A percentile compares a stretch with the other conserved stretches of the same genome.
Conservation (phyloP, 2,329 filamentous ascomycete genomes). For the Alternaria sp. region DNA sequence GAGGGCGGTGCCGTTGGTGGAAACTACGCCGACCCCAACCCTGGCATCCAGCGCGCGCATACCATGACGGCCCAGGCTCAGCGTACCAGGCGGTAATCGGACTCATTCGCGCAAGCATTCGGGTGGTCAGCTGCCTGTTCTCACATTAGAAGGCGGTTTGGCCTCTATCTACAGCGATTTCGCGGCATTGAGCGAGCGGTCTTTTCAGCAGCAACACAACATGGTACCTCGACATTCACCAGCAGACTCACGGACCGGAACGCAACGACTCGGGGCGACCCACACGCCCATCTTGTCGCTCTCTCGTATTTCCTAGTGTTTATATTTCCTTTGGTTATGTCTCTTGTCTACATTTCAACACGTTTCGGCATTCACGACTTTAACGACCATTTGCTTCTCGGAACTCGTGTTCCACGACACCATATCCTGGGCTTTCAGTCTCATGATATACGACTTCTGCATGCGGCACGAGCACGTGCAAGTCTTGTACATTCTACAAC, state of each 20-base stretch:
- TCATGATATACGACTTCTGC: conserved; percentile 48
- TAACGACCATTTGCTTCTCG: conserved; percentile 42
- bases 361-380: conserved; percentile 44
- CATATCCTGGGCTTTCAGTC: conserved; percentile 38
- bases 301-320: conserved; percentile 39
- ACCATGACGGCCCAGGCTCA: conserved; percentile 39
- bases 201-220: conserved; percentile 18
- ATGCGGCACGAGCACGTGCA: conserved; percentile 43
- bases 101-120: conserved; percentile 17
- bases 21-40: conserved; percentile 40
- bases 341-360: conserved; percentile 40
- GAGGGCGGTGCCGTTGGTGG: conserved; percentile 51
- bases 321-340: conserved; percentile 39
- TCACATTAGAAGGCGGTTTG: conserved; percentile 32
- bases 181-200: conserved; percentile 28
- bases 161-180: conserved; percentile 24
- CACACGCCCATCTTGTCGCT: conserved; percentile 14
- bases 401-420: conserved; percentile 26
- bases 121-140: conserved; percentile 29
- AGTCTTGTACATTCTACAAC: conserved; percentile 46
- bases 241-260: conserved; percentile 57
- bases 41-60: conserved; percentile 42
- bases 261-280: conserved; percentile 4
- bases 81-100: conserved; percentile 37
- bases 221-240: conserved; percentile 49